phyloP scores from a whole-genome alignment of 768 basidiomycete genomes.

The Brasilioporus rufonigricans region DNA sequence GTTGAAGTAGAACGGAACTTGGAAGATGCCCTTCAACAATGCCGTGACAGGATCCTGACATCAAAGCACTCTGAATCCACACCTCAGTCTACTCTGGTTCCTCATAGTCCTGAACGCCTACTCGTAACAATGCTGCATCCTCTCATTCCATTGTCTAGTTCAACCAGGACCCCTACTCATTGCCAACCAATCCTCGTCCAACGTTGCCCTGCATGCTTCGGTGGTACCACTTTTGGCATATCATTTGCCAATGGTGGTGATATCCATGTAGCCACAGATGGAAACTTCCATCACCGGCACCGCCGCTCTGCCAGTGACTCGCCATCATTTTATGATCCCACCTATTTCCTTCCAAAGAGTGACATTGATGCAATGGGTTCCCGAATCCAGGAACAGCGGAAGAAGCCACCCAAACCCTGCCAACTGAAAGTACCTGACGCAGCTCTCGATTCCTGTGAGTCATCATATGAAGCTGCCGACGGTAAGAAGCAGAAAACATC shows the following conservation, averaged over 20 bases:
- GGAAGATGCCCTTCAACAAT: too few species aligned
- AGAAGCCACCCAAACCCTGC: conserved; percentile 2
- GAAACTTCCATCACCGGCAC: conserved; percentile 7
- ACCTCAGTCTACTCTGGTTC: not conserved
- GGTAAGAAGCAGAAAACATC: conserved; percentile 8
- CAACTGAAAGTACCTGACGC: conserved; percentile 28
- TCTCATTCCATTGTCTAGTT: too few species aligned
- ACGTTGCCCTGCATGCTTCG: not conserved
- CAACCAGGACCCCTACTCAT: too few species aligned
- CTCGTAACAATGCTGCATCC: too few species aligned
- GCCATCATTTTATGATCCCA: conserved; percentile 13
- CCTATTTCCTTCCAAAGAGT: conserved; percentile 34
- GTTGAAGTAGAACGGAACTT: conserved; percentile 8
- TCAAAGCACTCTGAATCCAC: too few species aligned
- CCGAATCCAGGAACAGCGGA: conserved; percentile 24
- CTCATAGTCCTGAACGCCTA: too few species aligned
- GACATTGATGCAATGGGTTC: conserved; percentile 34
- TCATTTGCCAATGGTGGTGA: not conserved
- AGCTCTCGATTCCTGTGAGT: conserved; percentile 36
- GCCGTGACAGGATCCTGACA: too few species aligned
- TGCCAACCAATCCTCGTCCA: not conserved
- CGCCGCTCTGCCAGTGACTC: not conserved
- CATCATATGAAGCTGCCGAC: conserved; percentile 8
- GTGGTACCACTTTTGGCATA: not conserved
- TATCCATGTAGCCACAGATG: not conserved